Evolutionary conservation across 805 yeast genomes (phyloP), one percentile per base, ranked within the genome.

Genomic region (Wickerhamomyces chaumierensis): DNA sequence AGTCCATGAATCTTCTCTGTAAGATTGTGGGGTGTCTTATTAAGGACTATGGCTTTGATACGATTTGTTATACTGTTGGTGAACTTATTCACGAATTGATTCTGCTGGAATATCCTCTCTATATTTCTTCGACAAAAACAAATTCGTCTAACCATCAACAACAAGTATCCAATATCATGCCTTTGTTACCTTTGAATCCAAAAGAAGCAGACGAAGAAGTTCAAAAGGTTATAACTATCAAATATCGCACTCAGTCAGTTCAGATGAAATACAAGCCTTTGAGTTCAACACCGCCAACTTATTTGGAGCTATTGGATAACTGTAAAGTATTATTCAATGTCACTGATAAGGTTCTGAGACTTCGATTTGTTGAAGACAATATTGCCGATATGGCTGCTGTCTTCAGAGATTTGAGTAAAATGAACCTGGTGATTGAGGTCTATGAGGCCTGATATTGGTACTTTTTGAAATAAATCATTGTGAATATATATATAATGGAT

Each of bases 41-140:
- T 29, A 78, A 75, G 44, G 94, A 84, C 56, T 84, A 78, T 61
- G 94, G 94, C 1, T 84, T 84, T 53, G 87, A 85, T 49, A 53
- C 68, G 3, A 66, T 78, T n/a, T 60, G 81, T 41, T 68, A 68
- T 42, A 78, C 82, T 3, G 56, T 85, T 20, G 71, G 83, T 44
- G 90, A 81, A 46, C 67, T 82, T 2, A 72, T 81, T 48, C 80
- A 78, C 52, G 76, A 71, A 38, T 59, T 72, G 21, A 65, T 82
- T 5, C 52, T 76, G 31, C 65, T 65, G 33, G 86, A 79, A 44
- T 81, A 78, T 51, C 90, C 92, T 9, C 55, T 81, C 39, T 65
- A 70, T 67, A 7, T 31, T 13, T 12, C n/a, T 14, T 7, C 31
- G 12, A 7, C 33, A 12, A 31, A 31, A 15, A 15, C 29, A 13